Evolutionary conservation across 169 alveolate species (phyloP).

Genomic region (Besnoitia besnoiti): DNA sequence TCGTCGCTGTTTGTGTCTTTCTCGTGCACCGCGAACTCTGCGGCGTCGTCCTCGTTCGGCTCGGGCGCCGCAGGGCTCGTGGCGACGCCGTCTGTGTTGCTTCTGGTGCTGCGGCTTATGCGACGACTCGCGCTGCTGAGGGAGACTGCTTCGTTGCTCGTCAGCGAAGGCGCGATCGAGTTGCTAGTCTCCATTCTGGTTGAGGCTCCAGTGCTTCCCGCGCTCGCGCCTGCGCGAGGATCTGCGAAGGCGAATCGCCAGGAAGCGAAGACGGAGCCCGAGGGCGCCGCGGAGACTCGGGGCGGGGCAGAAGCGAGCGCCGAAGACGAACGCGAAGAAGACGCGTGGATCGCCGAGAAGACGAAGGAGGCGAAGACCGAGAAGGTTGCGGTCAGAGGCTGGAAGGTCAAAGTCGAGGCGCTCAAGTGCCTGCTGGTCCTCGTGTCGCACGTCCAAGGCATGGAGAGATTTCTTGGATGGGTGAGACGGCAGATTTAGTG

Average conservation of each 20-base stretch:
- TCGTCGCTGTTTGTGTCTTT: background rate
- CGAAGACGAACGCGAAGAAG: background rate
- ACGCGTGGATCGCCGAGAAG: background rate
- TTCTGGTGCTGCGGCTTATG: background rate
- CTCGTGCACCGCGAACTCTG: background rate
- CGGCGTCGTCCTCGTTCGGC: too few relatives aligned
- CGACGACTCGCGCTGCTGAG: background rate
- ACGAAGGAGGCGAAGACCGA: background rate
- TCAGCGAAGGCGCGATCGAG: slow-evolving; percentile 24
- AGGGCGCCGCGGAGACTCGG: too few relatives aligned
- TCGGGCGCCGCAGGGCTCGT: background rate
- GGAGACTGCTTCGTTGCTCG: background rate
- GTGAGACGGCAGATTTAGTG: too few relatives aligned
- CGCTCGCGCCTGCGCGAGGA: background rate
- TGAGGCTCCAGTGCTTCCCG: background rate
- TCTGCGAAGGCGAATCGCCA: background rate
- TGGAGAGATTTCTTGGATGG: slow-evolving; percentile 58
- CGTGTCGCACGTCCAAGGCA: slow-evolving; percentile 41
- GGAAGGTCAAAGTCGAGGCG: slow-evolving; percentile 32
- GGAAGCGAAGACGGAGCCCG: background rate
- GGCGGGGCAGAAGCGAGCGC: background rate
- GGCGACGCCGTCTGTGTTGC: background rate
- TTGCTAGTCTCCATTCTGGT: slow-evolving; percentile 3
- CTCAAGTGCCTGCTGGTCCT: slow-evolving; percentile 31
- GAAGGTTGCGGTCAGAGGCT: slow-evolving; percentile 11